These are phyloP conservation scores for Axilococcus clingmanii DNA, from an alignment of 139 green algal genomes.

Conservation along the genomic window DNA sequence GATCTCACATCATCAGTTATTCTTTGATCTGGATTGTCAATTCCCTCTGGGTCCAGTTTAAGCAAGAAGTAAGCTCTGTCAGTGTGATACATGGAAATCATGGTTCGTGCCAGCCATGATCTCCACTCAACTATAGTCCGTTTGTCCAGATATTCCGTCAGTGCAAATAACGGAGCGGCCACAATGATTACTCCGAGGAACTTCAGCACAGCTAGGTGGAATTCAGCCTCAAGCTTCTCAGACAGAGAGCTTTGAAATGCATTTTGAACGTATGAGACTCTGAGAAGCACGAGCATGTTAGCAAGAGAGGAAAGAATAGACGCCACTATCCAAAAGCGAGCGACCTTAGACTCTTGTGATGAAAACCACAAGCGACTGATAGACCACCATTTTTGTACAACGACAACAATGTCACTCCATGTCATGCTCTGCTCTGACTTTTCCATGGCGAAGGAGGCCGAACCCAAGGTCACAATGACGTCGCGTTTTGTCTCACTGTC, in stretches of 20 bases:
- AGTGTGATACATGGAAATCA: conserved; percentile 40
- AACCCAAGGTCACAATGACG: too few species aligned
- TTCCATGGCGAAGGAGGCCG: too few species aligned
- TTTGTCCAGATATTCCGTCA: conserved; percentile 40
- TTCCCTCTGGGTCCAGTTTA: conserved; percentile 15
- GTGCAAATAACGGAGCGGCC: conserved; percentile 55
- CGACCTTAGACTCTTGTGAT: conserved; percentile 32
- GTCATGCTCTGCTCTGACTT: too few species aligned
- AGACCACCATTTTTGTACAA: conserved; percentile 18
- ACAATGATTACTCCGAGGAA: conserved; percentile 61
- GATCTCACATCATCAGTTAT: conserved; percentile 80
- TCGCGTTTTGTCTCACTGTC: too few species aligned
- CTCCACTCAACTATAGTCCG: conserved; percentile 52
- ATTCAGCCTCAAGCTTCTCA: conserved; percentile 54
- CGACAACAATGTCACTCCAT: too few species aligned
- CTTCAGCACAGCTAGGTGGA: conserved; percentile 41
- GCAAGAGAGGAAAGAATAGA: conserved; percentile 27
- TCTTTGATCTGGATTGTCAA: conserved; percentile 61
- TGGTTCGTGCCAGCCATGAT: conserved; percentile 25
- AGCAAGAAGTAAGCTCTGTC: conserved; percentile 34
- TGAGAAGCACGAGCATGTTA: conserved; percentile 42
- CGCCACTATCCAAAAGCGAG: conserved; percentile 13
- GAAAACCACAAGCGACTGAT: conserved; percentile 24
- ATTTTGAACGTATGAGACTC: conserved; percentile 49
- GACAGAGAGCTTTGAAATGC: conserved; percentile 52